Conservation (phyloP, 495 filamentous ascomycete species). For the Aspergillus homomorphus region DNA sequence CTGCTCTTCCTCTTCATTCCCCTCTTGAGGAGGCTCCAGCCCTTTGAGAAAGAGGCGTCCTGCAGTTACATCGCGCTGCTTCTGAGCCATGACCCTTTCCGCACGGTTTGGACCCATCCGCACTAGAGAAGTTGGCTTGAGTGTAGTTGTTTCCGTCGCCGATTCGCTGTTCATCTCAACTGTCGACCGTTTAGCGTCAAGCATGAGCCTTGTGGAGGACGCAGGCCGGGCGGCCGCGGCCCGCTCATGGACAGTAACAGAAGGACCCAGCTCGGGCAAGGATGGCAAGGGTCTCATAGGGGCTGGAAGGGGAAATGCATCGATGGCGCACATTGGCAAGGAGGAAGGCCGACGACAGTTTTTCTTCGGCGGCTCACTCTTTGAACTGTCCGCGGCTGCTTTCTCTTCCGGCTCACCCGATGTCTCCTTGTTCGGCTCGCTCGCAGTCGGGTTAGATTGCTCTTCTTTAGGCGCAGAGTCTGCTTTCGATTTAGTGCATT, state of each 20-base stretch:
- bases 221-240: neutral
- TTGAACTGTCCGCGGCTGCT: neutral
- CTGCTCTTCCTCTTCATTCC: conserved; percentile 2
- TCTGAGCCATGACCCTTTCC: conserved; percentile 26
- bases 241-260: neutral
- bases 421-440: neutral
- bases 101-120: conserved; percentile 19
- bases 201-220: conserved; percentile 1
- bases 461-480: neutral
- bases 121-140: conserved; percentile 4
- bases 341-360: conserved; percentile 24
- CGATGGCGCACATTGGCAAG: conserved; percentile 29
- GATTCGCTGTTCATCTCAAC: neutral
- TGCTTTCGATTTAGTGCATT: conserved; percentile 1
- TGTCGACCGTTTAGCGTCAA: conserved; percentile 2
- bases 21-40: conserved; percentile 3
- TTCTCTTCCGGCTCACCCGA: neutral
- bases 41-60: conserved; percentile 18
- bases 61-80: conserved; percentile 24
- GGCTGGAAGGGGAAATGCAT: conserved; percentile 41
- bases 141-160: neutral
- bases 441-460: neutral
- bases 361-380: conserved; percentile 14
- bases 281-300: conserved; percentile 37
- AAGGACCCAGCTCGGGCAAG: conserved; percentile 22